Conservation (phyloP, 2,329 filamentous ascomycete genomes). For the Didymella sp. region DNA sequence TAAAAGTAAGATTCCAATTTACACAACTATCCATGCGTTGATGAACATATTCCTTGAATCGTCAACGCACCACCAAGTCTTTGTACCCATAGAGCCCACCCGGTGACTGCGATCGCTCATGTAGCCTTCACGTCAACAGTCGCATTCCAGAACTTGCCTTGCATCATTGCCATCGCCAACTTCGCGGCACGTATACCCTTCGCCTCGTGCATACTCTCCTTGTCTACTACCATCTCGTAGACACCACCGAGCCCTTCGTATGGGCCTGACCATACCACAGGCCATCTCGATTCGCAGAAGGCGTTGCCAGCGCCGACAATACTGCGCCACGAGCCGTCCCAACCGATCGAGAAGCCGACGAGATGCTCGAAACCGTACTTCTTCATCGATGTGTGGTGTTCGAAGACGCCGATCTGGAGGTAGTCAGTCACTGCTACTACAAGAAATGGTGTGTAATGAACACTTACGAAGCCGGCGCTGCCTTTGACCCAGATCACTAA, state of each 20-base stretch:
- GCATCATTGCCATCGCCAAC: conserved; percentile 16
- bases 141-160: conserved; percentile 19
- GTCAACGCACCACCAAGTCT: not conserved
- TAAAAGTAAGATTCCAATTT: not conserved
- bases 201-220: conserved; percentile 14
- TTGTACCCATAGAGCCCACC: not conserved
- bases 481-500: conserved; percentile 33
- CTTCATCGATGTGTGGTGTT: conserved; percentile 21
- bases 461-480: conserved; percentile 25
- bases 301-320: conserved; percentile 22
- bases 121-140: not conserved
- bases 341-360: conserved; percentile 27
- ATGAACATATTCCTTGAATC: not conserved
- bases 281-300: conserved; percentile 22
- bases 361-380: conserved; percentile 25
- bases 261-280: conserved; percentile 27
- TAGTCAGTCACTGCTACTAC: not conserved
- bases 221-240: conserved; percentile 25
- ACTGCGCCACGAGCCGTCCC: conserved; percentile 29
- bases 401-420: conserved; percentile 22
- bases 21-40: not conserved
- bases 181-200: conserved; percentile 5
- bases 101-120: not conserved
- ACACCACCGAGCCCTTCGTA: conserved; percentile 25
- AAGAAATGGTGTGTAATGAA: not conserved